These are phyloP conservation scores for Sutorius australiensis DNA, from an alignment of 768 basidiomycete species.

Conservation along the genomic window DNA sequence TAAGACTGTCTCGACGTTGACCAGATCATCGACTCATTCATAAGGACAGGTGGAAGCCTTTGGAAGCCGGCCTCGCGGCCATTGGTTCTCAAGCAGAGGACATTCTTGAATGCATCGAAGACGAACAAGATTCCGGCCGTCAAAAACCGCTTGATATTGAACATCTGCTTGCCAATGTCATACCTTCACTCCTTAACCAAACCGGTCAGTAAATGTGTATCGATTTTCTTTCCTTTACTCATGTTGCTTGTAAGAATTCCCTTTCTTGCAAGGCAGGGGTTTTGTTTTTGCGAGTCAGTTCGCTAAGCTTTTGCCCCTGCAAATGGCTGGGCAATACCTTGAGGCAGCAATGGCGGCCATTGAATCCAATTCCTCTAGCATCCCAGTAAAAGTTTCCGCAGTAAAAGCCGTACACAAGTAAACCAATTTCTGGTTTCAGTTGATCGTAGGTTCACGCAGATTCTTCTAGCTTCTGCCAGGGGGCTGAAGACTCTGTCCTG, in stretches of 20 bases:
- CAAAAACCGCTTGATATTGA: conserved; percentile 74
- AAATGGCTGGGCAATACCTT: conserved; percentile 80
- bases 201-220: conserved; percentile 48
- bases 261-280: conserved; percentile 91
- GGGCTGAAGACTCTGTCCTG: conserved; percentile 53
- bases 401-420: conserved; percentile 93
- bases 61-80: conserved; percentile 81
- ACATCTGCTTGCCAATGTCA: conserved; percentile 67
- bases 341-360: conserved; percentile 84
- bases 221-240: not conserved
- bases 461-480: conserved; percentile 61
- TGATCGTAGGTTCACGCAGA: conserved; percentile 3
- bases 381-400: conserved; percentile 93
- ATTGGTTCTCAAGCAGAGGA: conserved; percentile 79
- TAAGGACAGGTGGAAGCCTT: conserved; percentile 76
- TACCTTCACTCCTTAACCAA: conserved; percentile 71
- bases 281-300: conserved; percentile 95
- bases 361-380: conserved; percentile 61
- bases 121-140: conserved; percentile 62
- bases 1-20: conserved; percentile 26
- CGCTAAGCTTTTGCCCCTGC: conserved; percentile 64
- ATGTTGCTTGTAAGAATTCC: conserved; percentile 51
- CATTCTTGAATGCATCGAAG: conserved; percentile 72
- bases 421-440: conserved; percentile 20
- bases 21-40: conserved; percentile 2